Percentiles rank a stretch among this genome's conserved stretches.
Evolutionary conservation across 805 yeast genomes (phyloP).

Genomic region (Sugiyamaella valdiviana): DNA sequence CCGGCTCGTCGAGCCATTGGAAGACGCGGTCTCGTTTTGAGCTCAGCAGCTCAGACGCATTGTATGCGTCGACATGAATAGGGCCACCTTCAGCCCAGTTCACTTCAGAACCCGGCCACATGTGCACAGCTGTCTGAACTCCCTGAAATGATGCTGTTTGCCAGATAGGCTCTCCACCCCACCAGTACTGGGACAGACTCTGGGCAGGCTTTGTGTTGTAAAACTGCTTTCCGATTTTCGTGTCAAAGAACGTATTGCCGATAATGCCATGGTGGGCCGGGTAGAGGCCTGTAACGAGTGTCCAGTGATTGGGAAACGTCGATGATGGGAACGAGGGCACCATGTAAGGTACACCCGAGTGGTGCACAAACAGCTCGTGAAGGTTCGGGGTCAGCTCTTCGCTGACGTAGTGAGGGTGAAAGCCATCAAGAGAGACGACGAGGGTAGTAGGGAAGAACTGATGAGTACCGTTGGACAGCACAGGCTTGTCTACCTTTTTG

Average conservation of each 20-base stretch:
- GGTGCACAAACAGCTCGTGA: slow-evolving; percentile 47
- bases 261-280: slow-evolving; percentile 86
- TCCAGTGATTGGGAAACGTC: slow-evolving; percentile 90
- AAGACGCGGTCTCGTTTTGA: slow-evolving; percentile 53
- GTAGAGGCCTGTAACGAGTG: slow-evolving; percentile 75
- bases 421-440: slow-evolving; percentile 76
- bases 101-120: slow-evolving; percentile 96
- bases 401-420: slow-evolving; percentile 82
- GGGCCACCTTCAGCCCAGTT: slow-evolving; percentile 46
- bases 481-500: slow-evolving; percentile 8
- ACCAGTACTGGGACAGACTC: slow-evolving; percentile 54
- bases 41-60: slow-evolving; percentile 54
- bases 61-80: slow-evolving; percentile 52
- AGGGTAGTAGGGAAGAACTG: slow-evolving; percentile 73
- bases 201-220: slow-evolving; percentile 50
- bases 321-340: slow-evolving; percentile 81
- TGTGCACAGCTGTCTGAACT: slow-evolving; percentile 68
- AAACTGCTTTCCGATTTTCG: slow-evolving; percentile 48
- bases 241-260: slow-evolving; percentile 74
- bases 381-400: slow-evolving; percentile 62
- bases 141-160: slow-evolving; percentile 60
- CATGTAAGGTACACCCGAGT: slow-evolving; percentile 74
- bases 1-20: slow-evolving; percentile 57
- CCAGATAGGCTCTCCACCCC: slow-evolving; percentile 95
- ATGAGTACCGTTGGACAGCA: slow-evolving; percentile 53